A percentile compares a stretch with the other conserved stretches of the same genome.
Evolutionary conservation across 2,329 filamentous ascomycete genomes (phyloP).

Genomic region (Geosmithia putterillii): DNA sequence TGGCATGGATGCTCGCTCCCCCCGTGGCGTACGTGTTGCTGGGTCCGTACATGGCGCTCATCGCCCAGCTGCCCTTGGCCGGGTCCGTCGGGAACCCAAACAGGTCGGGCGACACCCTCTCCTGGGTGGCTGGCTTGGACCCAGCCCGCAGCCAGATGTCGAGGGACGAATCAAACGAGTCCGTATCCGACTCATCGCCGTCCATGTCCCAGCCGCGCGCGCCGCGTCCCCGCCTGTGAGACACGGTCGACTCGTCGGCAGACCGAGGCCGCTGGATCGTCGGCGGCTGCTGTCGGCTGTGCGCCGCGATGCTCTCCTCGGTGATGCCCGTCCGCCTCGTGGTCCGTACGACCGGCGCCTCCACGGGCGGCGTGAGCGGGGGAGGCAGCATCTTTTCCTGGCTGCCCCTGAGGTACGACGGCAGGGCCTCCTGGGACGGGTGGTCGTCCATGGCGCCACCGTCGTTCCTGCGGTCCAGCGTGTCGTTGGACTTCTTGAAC

Average conservation of each 20-base stretch:
- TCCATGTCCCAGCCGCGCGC: conserved; percentile 30
- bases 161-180: conserved; percentile 34
- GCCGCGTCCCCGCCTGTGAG: conserved; percentile 20
- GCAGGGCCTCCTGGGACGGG: background rate
- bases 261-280: conserved; percentile 27
- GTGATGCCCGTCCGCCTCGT: background rate
- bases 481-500: conserved; percentile 38
- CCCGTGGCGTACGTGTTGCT: conserved; percentile 6
- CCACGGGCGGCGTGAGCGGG: background rate
- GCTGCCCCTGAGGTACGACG: background rate
- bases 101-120: conserved; percentile 34
- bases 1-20: conserved; percentile 11
- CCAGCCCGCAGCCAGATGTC: conserved; percentile 43
- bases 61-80: conserved; percentile 29
- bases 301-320: background rate
- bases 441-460: background rate
- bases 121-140: conserved; percentile 22
- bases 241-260: conserved; percentile 30
- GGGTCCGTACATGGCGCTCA: conserved; percentile 32
- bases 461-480: conserved; percentile 12
- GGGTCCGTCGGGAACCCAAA: conserved; percentile 36
- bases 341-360: background rate
- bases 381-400: background rate
- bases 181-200: conserved; percentile 23
- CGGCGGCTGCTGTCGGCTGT: background rate